phyloP scores from a whole-genome alignment of 306 rosid genomes.

The Prunus fruticosa region DNA sequence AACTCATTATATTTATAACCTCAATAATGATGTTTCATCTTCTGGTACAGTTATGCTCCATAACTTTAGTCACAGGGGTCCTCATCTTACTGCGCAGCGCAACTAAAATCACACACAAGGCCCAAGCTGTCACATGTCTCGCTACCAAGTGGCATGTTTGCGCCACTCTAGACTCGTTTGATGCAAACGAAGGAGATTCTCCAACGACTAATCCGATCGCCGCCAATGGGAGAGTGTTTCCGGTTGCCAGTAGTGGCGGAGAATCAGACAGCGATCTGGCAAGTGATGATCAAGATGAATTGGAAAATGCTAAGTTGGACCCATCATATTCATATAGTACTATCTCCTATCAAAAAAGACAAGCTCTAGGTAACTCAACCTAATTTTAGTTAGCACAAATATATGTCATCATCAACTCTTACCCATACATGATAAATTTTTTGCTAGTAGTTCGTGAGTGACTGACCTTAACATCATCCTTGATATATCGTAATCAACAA shows the following conservation, averaged over 20 bases:
- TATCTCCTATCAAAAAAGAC: slow-evolving; percentile 83
- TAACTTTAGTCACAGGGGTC: slow-evolving; percentile 63
- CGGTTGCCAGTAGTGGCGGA: slow-evolving; percentile 28
- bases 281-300: slow-evolving; percentile 72
- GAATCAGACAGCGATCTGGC: slow-evolving; percentile 47
- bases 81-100: slow-evolving; percentile 74
- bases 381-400: background rate
- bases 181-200: slow-evolving; percentile 27
- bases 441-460: too few relatives aligned
- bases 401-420: too few relatives aligned
- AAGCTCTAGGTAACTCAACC: slow-evolving; percentile 68
- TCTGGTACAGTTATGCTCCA: slow-evolving; percentile 40
- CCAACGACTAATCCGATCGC: too few relatives aligned
- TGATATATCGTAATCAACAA: too few relatives aligned
- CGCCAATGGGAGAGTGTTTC: slow-evolving; percentile 22
- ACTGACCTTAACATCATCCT: too few relatives aligned
- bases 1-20: too few relatives aligned
- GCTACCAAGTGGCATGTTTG: slow-evolving; percentile 99
- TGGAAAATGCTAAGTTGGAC: slow-evolving; percentile 54
- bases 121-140: slow-evolving; percentile 78
- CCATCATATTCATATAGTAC: slow-evolving; percentile 80
- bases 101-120: slow-evolving; percentile 91
- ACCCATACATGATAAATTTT: too few relatives aligned
- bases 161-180: slow-evolving; percentile 86
- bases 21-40: background rate